Base-by-base conservation (phyloP, 1,139 yeast genomes). In the Candida albicans region DNA sequence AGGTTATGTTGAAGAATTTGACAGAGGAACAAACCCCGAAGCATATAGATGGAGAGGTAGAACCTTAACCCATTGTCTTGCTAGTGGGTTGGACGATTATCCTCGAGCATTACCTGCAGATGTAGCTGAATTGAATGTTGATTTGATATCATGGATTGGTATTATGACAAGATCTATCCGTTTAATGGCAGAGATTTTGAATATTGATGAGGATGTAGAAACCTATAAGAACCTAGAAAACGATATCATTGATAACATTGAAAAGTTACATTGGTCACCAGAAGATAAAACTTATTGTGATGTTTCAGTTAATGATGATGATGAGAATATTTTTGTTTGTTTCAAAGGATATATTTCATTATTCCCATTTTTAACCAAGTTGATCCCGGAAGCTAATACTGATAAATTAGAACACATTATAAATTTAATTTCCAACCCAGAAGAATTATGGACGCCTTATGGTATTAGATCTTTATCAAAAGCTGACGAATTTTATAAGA, bases 11-110 rank as follows among this genome's bases (percentile, higher is more conserved):
- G 82, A 77, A n/a, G 91, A 85, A 45, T 87, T 84, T 64, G 89
- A 78, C 31, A 77, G 96, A 49, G 74, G 77, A 8, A 68, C 77
- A 4, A 75, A 73, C 39, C 43, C 42, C n/a, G 95, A 87, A 58
- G 87, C 83, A 0, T 93, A 87, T 62, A 75, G 96, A 58, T 93
- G 99, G 99, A 78, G 91, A 49, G 99, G 98, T 2, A 78, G 98
- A 51, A 88, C 97, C 0, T 70, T 75, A 22, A 78, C 84, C 3
- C 97, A 88, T 58, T 87, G 96, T 59, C 71, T 93, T 45, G 95
- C 99, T 2, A 86, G 96, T 65, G 99, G 99, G 0, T 62, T 93
- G 35, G 99, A 93, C 63, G 99, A 93, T 60, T 93, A 91, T 58
- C 99, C 99, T 29, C 78, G 99, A 50, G 86, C 90, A 0, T 67